Evolutionary conservation across 2,329 filamentous ascomycete species (phyloP).

Genomic region (Exophiala sp.): DNA sequence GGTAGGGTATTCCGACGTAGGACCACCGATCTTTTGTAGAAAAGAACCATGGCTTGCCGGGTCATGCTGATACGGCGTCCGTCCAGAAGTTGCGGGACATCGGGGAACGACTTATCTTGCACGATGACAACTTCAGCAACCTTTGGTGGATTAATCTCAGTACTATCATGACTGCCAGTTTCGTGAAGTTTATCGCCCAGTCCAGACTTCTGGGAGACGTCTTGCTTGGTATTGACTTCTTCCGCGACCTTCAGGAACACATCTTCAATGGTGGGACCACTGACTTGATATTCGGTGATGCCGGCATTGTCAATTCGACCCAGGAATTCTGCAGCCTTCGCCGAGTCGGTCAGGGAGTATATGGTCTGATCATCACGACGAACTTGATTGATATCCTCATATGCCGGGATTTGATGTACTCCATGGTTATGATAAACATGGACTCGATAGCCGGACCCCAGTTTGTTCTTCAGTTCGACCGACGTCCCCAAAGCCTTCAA

Average conservation of each 20-base stretch:
- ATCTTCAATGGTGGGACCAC: conserved; percentile 86
- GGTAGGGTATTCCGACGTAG: conserved; percentile 75
- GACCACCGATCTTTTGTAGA: conserved; percentile 73
- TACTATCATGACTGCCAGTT: conserved; percentile 15
- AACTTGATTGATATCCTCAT: conserved; percentile 57
- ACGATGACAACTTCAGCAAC: conserved; percentile 12
- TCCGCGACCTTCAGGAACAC: conserved; percentile 85
- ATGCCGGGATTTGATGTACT: conserved; percentile 37
- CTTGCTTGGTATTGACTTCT: conserved; percentile 54
- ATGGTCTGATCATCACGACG: conserved; percentile 67
- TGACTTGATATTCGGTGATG: conserved; percentile 76
- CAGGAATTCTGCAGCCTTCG: conserved; percentile 68
- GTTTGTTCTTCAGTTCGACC: conserved; percentile 75
- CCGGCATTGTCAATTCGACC: conserved; percentile 62
- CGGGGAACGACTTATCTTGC: conserved; percentile 9
- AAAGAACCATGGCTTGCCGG: conserved; percentile 69
- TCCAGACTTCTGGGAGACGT: background rate
- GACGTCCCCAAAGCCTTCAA: conserved; percentile 80
- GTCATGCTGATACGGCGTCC: conserved; percentile 67
- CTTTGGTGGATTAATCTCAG: conserved; percentile 11
- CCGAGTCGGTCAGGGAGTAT: conserved; percentile 68
- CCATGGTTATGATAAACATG: conserved; percentile 63
- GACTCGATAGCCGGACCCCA: conserved; percentile 82
- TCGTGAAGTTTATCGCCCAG: conserved; percentile 13
- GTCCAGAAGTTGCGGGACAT: conserved; percentile 53